Evolutionary conservation across 1,139 yeast genomes (phyloP).

Genomic region (Waltiozyma sp.): DNA sequence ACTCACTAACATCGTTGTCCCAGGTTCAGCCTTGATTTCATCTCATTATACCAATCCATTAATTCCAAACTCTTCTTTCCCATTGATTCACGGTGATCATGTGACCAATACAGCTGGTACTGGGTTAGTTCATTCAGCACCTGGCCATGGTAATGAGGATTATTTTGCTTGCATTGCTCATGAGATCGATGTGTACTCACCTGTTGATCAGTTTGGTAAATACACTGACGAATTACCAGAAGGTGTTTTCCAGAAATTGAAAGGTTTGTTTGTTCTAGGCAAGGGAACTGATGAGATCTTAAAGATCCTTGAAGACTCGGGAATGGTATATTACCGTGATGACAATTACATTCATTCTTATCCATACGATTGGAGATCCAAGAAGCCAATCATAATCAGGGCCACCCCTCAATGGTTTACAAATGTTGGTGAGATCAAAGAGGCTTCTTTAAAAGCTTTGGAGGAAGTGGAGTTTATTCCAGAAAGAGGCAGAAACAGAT

Average conservation of each 20-base stretch:
- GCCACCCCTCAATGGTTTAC: conserved; percentile 98
- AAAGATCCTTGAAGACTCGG: conserved; percentile 29
- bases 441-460: conserved; percentile 47
- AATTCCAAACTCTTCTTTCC: conserved; percentile 31
- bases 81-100: conserved; percentile 70
- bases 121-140: conserved; percentile 93
- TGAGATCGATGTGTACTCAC: conserved; percentile 52
- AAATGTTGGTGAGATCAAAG: conserved; percentile 66
- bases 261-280: conserved; percentile 50
- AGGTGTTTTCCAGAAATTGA: conserved; percentile 28
- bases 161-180: conserved; percentile 56
- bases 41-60: conserved; percentile 49
- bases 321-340: conserved; percentile 39
- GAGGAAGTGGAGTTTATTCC: conserved; percentile 63
- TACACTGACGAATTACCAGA: conserved; percentile 39
- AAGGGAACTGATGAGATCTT: conserved; percentile 43
- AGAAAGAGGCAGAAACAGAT: conserved; percentile 55
- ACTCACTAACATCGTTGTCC: conserved; percentile 16
- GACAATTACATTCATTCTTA: conserved; percentile 64
- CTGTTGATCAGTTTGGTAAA: conserved; percentile 68
- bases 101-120: conserved; percentile 82
- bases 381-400: conserved; percentile 87
- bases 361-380: conserved; percentile 96
- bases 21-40: conserved; percentile 38
- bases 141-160: conserved; percentile 97